Conservation (phyloP, 169 alveolate species). For the Plasmodium knowlesi region DNA sequence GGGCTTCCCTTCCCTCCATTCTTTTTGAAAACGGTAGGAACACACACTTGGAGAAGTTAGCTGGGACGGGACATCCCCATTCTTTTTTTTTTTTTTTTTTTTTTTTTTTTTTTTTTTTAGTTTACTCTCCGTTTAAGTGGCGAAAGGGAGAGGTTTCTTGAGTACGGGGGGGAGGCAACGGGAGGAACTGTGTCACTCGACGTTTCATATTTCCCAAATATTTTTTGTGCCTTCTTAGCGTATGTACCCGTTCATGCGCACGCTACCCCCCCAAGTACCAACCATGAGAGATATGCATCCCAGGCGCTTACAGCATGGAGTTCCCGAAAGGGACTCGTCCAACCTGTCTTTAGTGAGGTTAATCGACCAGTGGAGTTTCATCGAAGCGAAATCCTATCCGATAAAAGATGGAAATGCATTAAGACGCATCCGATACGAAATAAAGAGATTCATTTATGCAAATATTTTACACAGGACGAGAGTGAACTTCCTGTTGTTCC, state of each 20-base stretch:
- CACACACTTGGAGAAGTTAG: not conserved
- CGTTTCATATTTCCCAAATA: too few species aligned
- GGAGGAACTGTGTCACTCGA: too few species aligned
- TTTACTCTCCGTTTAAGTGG: not conserved
- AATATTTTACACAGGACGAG: slow-evolving; percentile 31
- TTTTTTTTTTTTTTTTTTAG: not conserved
- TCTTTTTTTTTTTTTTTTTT: not conserved
- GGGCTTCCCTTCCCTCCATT: not conserved
- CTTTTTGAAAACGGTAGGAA: not conserved
- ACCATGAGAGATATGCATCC: not conserved
- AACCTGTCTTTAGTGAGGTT: slow-evolving; percentile 5
- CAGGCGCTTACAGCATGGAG: not conserved
- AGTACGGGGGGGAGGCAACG: too few species aligned
- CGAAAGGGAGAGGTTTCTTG: not conserved
- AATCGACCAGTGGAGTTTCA: slow-evolving; percentile 49
- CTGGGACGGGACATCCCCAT: not conserved
- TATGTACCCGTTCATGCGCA: not conserved
- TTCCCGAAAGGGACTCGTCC: not conserved
- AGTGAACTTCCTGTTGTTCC: slow-evolving; percentile 17
- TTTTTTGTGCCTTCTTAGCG: not conserved
- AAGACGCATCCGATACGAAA: slow-evolving; percentile 27
- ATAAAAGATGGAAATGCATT: not conserved
- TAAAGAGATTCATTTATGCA: slow-evolving; percentile 32
- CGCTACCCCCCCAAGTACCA: not conserved
- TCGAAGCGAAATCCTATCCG: slow-evolving; percentile 32